These are phyloP conservation scores for Trichoderma reesei DNA, from an alignment of 495 filamentous ascomycete species.

Conservation along the genomic window DNA sequence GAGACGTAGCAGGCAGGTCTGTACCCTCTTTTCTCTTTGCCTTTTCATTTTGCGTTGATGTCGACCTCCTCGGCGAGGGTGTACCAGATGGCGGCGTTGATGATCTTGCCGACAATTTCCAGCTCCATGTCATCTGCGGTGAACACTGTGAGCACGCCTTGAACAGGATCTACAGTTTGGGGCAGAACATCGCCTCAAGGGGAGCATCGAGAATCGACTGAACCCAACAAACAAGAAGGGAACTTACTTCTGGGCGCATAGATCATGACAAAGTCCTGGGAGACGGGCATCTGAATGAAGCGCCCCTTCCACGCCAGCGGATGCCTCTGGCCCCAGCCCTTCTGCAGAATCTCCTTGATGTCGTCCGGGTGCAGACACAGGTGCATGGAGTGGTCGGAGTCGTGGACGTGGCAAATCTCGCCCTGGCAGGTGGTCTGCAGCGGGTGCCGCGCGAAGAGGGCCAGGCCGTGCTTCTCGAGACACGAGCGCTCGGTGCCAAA, in stretches of 20 bases:
- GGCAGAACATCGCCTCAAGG: not conserved
- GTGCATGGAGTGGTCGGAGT: constrained; percentile 65
- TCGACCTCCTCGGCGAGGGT: constrained; percentile 32
- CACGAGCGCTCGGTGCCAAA: constrained; percentile 57
- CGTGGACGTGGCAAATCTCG: constrained; percentile 76
- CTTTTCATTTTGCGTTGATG: constrained; percentile 13
- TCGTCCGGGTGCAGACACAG: constrained; percentile 69
- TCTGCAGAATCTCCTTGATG: constrained; percentile 62
- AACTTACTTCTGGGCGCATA: constrained; percentile 59
- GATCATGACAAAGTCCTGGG: constrained; percentile 64
- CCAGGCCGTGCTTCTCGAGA: constrained; percentile 71
- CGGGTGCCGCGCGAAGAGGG: constrained; percentile 52
- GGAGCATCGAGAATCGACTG: not conserved
- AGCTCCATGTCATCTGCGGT: constrained; percentile 50
- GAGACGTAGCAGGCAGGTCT: not conserved
- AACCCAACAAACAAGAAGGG: too few relatives aligned
- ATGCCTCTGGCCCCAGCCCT: constrained; percentile 86
- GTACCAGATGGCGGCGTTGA: constrained; percentile 61
- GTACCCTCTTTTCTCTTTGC: too few relatives aligned
- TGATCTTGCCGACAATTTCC: constrained; percentile 55
- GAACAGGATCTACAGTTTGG: not conserved
- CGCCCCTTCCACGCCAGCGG: constrained; percentile 53
- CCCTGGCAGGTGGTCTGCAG: constrained; percentile 58
- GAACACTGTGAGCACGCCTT: not conserved
- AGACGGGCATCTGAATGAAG: constrained; percentile 45